Conservation (phyloP, 164 flowering plant species). For the Stephania japonica region DNA sequence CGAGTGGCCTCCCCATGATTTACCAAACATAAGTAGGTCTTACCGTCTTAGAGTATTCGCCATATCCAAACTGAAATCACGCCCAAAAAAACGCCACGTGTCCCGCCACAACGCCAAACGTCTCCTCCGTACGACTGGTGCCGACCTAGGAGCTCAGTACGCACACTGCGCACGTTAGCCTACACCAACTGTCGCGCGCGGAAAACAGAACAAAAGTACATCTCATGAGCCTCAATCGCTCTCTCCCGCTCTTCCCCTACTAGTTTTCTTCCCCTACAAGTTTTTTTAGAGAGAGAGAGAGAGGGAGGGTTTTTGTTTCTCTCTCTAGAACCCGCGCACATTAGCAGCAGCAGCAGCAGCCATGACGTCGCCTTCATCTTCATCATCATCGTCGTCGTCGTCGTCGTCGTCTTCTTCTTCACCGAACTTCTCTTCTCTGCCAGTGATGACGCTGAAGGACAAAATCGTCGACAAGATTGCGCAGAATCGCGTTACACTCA, state of each 20-base stretch:
- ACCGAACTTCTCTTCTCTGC: slow-evolving; percentile 39
- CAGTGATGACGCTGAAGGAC: slow-evolving; percentile 43
- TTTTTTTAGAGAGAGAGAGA: background rate
- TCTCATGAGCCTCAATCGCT: no score
- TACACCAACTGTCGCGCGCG: background rate
- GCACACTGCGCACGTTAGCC: no score
- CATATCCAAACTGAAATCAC: no score
- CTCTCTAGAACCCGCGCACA: background rate
- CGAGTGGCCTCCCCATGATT: no score
- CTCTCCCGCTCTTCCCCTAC: background rate
- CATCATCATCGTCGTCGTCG: slow-evolving; percentile 39
- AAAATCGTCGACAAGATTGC: slow-evolving; percentile 71
- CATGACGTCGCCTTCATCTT: slow-evolving; percentile 46
- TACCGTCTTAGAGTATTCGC: no score
- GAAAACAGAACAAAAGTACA: background rate
- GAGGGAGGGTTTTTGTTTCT: background rate
- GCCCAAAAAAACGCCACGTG: no score
- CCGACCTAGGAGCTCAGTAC: no score
- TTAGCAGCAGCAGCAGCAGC: background rate
- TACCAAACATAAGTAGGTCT: no score
- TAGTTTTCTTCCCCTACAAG: background rate
- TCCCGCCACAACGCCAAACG: no score
- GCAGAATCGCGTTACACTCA: slow-evolving; percentile 84
- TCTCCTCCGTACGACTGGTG: no score
- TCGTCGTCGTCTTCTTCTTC: slow-evolving; percentile 21